phyloP scores from a whole-genome alignment of 257 asterid genomes.

The Ajuga chamaepitys region DNA sequence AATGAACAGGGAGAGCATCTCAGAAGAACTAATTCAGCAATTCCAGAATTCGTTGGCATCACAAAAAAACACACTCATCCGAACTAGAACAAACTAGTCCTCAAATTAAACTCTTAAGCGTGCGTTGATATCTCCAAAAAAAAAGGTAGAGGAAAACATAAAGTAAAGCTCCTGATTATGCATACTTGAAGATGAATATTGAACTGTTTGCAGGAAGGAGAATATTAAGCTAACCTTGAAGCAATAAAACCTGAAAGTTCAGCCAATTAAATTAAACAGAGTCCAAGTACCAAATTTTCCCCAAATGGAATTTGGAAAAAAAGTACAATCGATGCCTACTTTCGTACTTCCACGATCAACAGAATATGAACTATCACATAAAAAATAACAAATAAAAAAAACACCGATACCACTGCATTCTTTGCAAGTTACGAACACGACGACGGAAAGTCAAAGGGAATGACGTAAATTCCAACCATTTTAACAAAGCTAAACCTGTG shows the following conservation, averaged over 20 bases:
- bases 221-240: neutral
- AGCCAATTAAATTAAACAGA: conserved; percentile 1
- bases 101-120: neutral
- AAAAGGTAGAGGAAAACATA: neutral
- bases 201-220: neutral
- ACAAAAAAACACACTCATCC: conserved; percentile 10
- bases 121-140: neutral
- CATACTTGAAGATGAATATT: neutral
- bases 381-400: no score
- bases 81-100: neutral
- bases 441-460: neutral
- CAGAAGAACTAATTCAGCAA: conserved; percentile 20
- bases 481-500: neutral
- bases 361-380: neutral
- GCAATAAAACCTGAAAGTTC: neutral
- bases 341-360: neutral
- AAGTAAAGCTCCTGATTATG: neutral
- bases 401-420: neutral
- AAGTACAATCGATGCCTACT: neutral
- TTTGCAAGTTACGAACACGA: neutral
- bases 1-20: neutral
- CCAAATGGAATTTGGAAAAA: conserved; percentile 7
- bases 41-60: neutral
- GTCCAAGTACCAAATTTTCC: neutral
- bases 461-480: neutral